Evolutionary conservation across 1,284 basidiomycete species (phyloP).

Genomic region (Ganoderma multipileum): DNA sequence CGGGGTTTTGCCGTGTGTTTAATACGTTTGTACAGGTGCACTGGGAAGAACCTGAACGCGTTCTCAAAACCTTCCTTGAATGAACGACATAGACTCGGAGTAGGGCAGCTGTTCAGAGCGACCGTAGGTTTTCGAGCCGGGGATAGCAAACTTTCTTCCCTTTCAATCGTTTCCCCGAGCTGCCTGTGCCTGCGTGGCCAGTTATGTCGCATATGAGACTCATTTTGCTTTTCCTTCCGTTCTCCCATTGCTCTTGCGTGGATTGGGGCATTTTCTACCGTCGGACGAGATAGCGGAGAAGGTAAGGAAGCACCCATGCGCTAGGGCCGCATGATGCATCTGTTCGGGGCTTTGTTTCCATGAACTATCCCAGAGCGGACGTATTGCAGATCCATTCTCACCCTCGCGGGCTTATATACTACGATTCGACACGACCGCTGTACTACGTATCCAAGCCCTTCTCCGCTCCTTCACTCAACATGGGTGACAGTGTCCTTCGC

Average conservation of each 20-base stretch:
- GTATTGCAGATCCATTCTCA: background rate
- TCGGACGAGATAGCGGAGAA: background rate
- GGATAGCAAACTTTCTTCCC: background rate
- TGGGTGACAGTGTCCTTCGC: background rate
- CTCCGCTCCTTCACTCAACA: background rate
- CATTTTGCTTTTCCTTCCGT: background rate
- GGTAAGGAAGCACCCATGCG: background rate
- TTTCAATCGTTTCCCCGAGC: background rate
- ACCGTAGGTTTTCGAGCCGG: background rate
- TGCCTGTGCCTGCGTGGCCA: background rate
- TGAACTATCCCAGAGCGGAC: background rate
- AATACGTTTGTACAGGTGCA: slow-evolving; percentile 7
- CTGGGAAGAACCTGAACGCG: slow-evolving; percentile 16
- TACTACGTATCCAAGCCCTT: background rate
- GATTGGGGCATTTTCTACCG: background rate
- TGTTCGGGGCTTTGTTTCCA: background rate
- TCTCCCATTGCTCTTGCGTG: background rate
- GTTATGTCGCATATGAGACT: background rate
- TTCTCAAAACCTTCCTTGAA: slow-evolving; percentile 10
- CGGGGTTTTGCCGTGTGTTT: background rate
- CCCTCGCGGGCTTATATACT: background rate
- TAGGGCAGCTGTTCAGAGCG: background rate
- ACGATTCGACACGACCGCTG: background rate
- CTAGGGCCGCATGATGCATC: background rate
- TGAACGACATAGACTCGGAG: background rate